Evolutionary conservation across 768 basidiomycete genomes (phyloP).

Genomic region (Rhizopogon vinicolor): DNA sequence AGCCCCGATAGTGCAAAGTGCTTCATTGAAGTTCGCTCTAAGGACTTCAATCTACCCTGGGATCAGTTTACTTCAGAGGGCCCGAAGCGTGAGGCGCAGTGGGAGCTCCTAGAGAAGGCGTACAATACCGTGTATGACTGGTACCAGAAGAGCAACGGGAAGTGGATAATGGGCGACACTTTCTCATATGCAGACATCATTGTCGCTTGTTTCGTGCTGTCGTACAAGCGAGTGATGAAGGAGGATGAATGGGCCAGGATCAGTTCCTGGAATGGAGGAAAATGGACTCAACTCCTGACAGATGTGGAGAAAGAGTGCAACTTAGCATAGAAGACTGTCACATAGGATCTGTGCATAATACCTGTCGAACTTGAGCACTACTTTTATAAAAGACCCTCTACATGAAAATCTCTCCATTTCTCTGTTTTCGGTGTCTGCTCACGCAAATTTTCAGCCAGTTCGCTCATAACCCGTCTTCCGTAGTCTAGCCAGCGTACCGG

Average conservation of each 20-base stretch:
- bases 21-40: constrained; percentile 33
- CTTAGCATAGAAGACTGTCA: background rate
- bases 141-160: constrained; percentile 20
- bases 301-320: constrained; percentile 24
- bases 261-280: no score
- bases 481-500: no score
- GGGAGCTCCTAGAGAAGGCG: constrained; percentile 13
- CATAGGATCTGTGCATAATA: background rate
- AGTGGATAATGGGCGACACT: constrained; percentile 25
- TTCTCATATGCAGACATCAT: constrained; percentile 29
- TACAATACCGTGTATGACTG: constrained; percentile 9
- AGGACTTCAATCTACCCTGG: constrained; percentile 28
- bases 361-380: no score
- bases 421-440: no score
- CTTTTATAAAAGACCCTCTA: no score
- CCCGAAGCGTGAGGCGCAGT: constrained; percentile 26
- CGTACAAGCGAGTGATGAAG: constrained; percentile 14
- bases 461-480: no score
- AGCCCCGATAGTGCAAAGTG: constrained; percentile 30
- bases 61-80: constrained; percentile 36
- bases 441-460: no score
- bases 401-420: no score
- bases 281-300: no score
- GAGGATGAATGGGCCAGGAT: constrained; percentile 24
- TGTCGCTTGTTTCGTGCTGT: constrained; percentile 9